Evolutionary conservation across 768 basidiomycete genomes (phyloP), one percentile per base, ranked within the genome.

Genomic region (Pisolithus orientalis): DNA sequence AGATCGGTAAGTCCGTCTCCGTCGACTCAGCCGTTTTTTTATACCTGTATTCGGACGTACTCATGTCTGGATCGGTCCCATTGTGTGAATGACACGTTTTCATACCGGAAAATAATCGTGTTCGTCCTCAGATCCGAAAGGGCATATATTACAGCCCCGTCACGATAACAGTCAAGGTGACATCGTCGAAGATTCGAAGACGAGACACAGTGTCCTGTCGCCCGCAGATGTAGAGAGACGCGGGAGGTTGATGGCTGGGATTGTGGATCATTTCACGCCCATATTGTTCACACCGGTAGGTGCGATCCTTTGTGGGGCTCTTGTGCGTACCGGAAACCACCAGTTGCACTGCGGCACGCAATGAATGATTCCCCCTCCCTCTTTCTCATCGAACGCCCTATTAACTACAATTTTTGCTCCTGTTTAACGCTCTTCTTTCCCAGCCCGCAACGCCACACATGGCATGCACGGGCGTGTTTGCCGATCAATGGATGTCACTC

Each of bases 201-300:
- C 55, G 58, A 51, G 32, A 42, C 47, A 57, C 62, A 39, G 59
- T 50, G 9, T 61, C 67, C 40, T 72, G 69, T 44, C 66, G 44
- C 59, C 49, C 60, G 74, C 59, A 29, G 66, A 66, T 48, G 52
- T 70, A 14, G 66, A 71, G 49, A 71, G 72, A 37, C 82, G 80
- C 57, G 69, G 65, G 55, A 60, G 60, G n/a, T 71, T 85, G 32
- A 78, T 84, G 75, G 68, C 70, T 6, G 64, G 63, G 28, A 63
- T 90, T 53, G 80, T 90, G 52, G 75, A 74, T 5, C 75, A 85
- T 63, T 88, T 89, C 62, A 84, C 85, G 0, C 85, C 87, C 2
- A 71, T 82, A 34, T 67, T 90, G 0, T 90, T 90, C 64, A 87
- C 87, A 2, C 78, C 84, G 27, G 77, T 69, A 34, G 34, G 66